Percentiles rank a stretch among this genome's conserved stretches.
Evolutionary conservation across 2,329 filamentous ascomycete genomes (phyloP).

Genomic region (Pseudogymnoascus sp.): DNA sequence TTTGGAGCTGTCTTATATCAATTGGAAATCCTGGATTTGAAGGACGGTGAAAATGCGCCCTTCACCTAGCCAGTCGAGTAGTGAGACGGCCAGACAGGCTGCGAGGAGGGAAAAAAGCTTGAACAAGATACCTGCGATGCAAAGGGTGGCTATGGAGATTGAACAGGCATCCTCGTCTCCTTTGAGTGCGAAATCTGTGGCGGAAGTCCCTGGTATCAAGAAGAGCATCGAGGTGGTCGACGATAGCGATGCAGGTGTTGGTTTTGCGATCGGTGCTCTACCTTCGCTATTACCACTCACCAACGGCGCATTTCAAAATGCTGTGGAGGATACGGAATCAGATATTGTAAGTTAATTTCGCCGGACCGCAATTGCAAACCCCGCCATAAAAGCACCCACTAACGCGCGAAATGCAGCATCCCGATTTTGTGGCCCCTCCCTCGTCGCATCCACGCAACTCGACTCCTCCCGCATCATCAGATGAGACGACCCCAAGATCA

Average conservation of each 20-base stretch:
- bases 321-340: neutral
- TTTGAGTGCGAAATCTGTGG: neutral
- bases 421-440: constrained; percentile 2
- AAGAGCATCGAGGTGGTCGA: neutral
- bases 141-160: neutral
- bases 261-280: constrained; percentile 1
- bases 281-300: neutral
- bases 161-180: neutral
- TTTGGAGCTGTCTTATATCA: constrained; percentile 7
- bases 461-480: neutral
- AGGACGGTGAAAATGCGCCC: neutral
- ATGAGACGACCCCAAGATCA: neutral
- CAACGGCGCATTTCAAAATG: neutral
- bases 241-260: neutral
- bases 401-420: neutral
- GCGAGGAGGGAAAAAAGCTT: constrained; percentile 8
- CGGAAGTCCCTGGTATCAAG: neutral
- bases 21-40: neutral
- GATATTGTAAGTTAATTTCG: neutral
- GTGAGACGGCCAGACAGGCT: neutral
- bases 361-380: neutral
- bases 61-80: neutral
- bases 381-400: neutral
- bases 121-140: constrained; percentile 8
- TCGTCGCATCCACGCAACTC: constrained; percentile 3